phyloP scores from a whole-genome alignment of 352 stramenopile species.

The Phytophthora melonis region DNA sequence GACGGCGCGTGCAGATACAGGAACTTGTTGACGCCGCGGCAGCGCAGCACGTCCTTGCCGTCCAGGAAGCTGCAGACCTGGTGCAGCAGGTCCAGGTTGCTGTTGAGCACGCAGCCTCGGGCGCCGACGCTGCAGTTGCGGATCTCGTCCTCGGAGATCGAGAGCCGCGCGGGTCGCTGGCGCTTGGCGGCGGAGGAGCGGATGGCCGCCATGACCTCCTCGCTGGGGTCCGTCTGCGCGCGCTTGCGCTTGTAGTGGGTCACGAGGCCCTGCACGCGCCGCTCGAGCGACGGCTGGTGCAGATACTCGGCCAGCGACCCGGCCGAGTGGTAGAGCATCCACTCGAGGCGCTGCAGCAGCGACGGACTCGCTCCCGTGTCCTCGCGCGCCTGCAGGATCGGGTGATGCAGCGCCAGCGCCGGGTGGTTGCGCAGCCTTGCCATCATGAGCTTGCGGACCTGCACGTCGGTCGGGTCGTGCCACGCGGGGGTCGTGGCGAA shows the following conservation, averaged over 20 bases:
- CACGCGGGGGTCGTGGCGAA: slow-evolving; percentile 28
- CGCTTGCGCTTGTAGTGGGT: slow-evolving; percentile 65
- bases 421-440: slow-evolving; percentile 47
- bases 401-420: slow-evolving; percentile 39
- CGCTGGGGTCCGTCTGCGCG: slow-evolving; percentile 20
- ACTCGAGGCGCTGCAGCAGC: slow-evolving; percentile 78
- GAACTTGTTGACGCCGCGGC: slow-evolving; percentile 59
- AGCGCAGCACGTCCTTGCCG: slow-evolving; percentile 55
- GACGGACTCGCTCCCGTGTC: slow-evolving; percentile 45
- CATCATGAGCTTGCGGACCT: slow-evolving; percentile 64
- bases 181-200: slow-evolving; percentile 24
- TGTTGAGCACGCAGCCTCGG: slow-evolving; percentile 49
- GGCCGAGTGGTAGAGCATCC: slow-evolving; percentile 79
- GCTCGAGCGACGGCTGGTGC: slow-evolving; percentile 68
- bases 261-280: slow-evolving; percentile 78
- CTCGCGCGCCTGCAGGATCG: slow-evolving; percentile 32
- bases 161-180: slow-evolving; percentile 13
- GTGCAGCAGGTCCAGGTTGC: slow-evolving; percentile 64
- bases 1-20: slow-evolving; percentile 53
- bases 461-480: slow-evolving; percentile 51
- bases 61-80: slow-evolving; percentile 71
- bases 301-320: slow-evolving; percentile 73
- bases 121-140: slow-evolving; percentile 22
- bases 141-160: slow-evolving; percentile 26
- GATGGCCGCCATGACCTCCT: slow-evolving; percentile 20